Base-by-base conservation (phyloP, 768 basidiomycete genomes). In the Lyophyllum semitale region DNA sequence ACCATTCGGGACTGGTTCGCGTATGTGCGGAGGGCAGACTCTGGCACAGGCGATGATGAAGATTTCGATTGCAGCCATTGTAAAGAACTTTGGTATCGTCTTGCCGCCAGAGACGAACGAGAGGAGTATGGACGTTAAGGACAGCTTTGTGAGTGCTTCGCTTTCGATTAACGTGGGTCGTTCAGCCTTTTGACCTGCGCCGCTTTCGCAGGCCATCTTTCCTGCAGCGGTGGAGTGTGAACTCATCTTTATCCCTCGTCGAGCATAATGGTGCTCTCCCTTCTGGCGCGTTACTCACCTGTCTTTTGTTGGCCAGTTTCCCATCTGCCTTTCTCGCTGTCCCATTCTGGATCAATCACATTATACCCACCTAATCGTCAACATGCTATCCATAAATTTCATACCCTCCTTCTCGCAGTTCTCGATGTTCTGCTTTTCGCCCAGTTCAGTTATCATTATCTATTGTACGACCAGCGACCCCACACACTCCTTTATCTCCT, bases 151-250 rank as follows among this genome's bases (percentile, higher is more conserved):
- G 65, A 68, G 84, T 77, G 37, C 3, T 17, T 27, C 53, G 60
- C 29, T 47, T 49, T 38, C 44, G 44, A 25, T 30, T n/a, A n/a
- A n/a, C 12, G 12, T 13, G 15, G 13, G 1, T 23, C 37, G 18
- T 38, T 18, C 4, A 18, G n/a, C 42, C 11, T 11, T 26, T 3
- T 22, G 48, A 50, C 18, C 42, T 40, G 11, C 13, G 25, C 48
- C 22, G 15, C 11, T 37, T 38, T n/a, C 22, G 17, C 55, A 91
- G 88, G 86, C 89, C 33, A 83, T 89, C 59, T 88, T 89, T 70
- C 89, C 89, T 23, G 84, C 85, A 22, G 79, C 86, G 45, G 87
- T 88, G 84, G 84, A 87, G 66, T 91, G 89, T 74, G 87, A 84
- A 62, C 84, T 91, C 59, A 71, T 73, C 48, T 91, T 90, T 74